Evolutionary conservation across 176 grass and related monocot species (phyloP), one percentile per base, ranked within the genome.

Genomic region (Aegilops bicornis): DNA sequence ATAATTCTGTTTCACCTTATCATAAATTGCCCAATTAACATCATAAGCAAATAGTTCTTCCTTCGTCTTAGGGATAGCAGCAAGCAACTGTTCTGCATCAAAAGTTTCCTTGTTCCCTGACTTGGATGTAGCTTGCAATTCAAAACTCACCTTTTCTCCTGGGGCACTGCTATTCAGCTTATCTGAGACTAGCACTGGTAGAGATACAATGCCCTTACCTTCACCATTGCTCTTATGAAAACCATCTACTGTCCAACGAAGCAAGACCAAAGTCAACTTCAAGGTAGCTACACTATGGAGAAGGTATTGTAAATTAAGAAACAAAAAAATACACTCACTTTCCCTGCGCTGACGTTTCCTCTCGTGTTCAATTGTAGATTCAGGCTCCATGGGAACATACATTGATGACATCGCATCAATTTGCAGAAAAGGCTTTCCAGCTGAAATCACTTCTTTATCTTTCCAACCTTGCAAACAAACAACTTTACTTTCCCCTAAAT

Each of bases 31-130:
- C 92, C 95, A 97, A 86, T 97, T 87, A 52, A 95, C 90, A 61
- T 92, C 92, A 86, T 88, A 97, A 16, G 90, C 81, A 89, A 97
- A 97, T 11, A 97, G 85, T 64, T 97, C 92, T 82, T 95, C 95
- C 64, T 97, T 97, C 0, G 89, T 95, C 79, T 82, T 91, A 45
- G 95, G 95, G 12, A 97, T 89, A 92, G 92, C 94, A 83, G 94
- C 95, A 62, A 74, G 73, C 73, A 76, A 17, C 73, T 54, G 73
- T 76, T 76, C 92, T 30, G 88, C 88, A 79, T 97, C 92, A 69
- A 97, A 89, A 90, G 94, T 86, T 77, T 97, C 89, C 73, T 76
- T 17, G 73, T 31, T 82, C 68, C 87, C 88, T 74, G 86, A 63
- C 69, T 89, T 94, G 11, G 79, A 88, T 72, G 90, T 90, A 77